A percentile compares a stretch with the other conserved stretches of the same genome.
Evolutionary conservation across 768 basidiomycete genomes (phyloP).

Genomic region (Mycena pura): DNA sequence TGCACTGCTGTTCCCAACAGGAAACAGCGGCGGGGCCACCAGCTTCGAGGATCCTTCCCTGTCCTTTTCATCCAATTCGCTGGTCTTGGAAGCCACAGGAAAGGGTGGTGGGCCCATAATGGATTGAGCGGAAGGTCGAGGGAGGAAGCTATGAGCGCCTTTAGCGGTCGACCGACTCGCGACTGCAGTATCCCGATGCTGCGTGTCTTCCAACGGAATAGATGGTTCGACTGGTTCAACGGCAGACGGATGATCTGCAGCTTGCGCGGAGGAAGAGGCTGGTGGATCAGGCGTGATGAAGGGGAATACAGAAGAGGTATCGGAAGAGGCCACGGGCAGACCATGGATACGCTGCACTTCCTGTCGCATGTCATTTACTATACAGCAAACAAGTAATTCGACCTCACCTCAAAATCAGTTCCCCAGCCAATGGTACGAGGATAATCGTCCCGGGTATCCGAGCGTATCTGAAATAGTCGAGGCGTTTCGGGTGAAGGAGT

Average conservation of each 20-base stretch:
- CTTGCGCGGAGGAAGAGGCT: neutral
- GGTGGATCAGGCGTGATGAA: neutral
- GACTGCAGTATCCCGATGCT: slow-evolving; percentile 17
- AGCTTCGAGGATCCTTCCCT: neutral
- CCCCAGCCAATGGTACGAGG: slow-evolving; percentile 33
- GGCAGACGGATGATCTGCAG: neutral
- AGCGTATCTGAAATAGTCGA: slow-evolving; percentile 24
- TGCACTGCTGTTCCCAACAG: slow-evolving; percentile 14
- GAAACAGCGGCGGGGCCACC: slow-evolving; percentile 18
- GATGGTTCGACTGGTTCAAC: neutral
- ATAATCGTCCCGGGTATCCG: slow-evolving; percentile 30
- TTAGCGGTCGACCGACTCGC: slow-evolving; percentile 22
- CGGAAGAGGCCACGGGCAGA: slow-evolving; percentile 18
- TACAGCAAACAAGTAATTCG: neutral
- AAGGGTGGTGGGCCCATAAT: slow-evolving; percentile 28
- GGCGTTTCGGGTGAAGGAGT: slow-evolving; percentile 62
- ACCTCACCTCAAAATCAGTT: slow-evolving; percentile 19
- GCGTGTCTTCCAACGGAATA: neutral
- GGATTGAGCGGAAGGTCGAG: slow-evolving; percentile 38
- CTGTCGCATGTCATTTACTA: slow-evolving; percentile 10
- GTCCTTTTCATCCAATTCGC: neutral
- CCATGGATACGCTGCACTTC: slow-evolving; percentile 16
- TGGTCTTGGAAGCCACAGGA: neutral
- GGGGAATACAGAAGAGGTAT: slow-evolving; percentile 16
- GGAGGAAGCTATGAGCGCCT: slow-evolving; percentile 39